A percentile compares a stretch with the other conserved stretches of the same genome.
Evolutionary conservation across 257 asterid species (phyloP).

Genomic region (Nicotiana noctiflora): DNA sequence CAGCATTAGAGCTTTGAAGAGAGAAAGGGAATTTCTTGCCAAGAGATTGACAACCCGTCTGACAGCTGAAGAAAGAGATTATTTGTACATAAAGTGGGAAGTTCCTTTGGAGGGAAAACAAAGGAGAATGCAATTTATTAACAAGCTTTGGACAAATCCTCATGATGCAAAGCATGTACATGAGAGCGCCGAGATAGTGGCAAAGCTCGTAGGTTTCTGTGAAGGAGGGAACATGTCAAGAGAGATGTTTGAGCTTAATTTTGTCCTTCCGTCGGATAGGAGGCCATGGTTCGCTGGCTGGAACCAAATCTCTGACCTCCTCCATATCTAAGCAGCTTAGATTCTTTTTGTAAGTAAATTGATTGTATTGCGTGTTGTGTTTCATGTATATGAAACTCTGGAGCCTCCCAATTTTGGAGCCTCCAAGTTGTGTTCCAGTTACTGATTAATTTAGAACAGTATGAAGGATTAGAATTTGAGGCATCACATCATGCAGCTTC

Average conservation of each 20-base stretch:
- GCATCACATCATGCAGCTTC: conserved; percentile 6
- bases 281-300: conserved; percentile 80
- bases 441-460: background rate
- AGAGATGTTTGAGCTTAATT: conserved; percentile 92
- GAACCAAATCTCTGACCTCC: conserved; percentile 82
- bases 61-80: conserved; percentile 75
- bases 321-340: conserved; percentile 47
- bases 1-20: conserved; percentile 70
- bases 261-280: conserved; percentile 74
- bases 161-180: conserved; percentile 54
- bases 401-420: conserved; percentile 32
- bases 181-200: conserved; percentile 87
- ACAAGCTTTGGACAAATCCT: conserved; percentile 76
- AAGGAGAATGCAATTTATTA: conserved; percentile 68
- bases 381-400: conserved; percentile 18
- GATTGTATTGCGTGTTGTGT: background rate
- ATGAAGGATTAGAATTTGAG: background rate
- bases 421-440: conserved; percentile 11
- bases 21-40: conserved; percentile 86
- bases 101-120: conserved; percentile 86
- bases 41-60: conserved; percentile 65
- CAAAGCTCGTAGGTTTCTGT: conserved; percentile 78
- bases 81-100: conserved; percentile 77
- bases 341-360: conserved; percentile 31
- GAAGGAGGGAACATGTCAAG: conserved; percentile 71